Evolutionary conservation across 352 stramenopile species (phyloP).

Genomic region (Pythium chondricola): DNA sequence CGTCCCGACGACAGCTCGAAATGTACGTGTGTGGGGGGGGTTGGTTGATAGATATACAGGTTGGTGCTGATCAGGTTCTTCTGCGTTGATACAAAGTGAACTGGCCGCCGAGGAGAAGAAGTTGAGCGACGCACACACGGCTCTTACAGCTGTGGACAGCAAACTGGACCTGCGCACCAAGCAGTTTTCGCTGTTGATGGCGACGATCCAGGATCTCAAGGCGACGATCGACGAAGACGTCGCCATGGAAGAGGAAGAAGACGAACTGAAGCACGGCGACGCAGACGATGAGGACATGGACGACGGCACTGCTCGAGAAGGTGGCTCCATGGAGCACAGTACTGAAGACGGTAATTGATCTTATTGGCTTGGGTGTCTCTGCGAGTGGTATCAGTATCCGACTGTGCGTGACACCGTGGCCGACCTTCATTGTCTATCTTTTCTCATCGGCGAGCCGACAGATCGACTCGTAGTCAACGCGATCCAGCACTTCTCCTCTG

Average conservation of each 20-base stretch:
- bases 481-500: constrained; percentile 58
- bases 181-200: constrained; percentile 77
- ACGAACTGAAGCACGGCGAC: constrained; percentile 32
- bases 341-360: constrained; percentile 13
- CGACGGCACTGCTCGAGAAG: constrained; percentile 15
- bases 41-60: too few species aligned
- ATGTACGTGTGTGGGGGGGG: too few species aligned
- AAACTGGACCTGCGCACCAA: constrained; percentile 70
- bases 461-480: constrained; percentile 84
- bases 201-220: constrained; percentile 82
- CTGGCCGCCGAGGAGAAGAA: constrained; percentile 55
- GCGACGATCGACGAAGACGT: constrained; percentile 67
- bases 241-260: constrained; percentile 49
- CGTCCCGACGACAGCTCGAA: constrained; percentile 53
- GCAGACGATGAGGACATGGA: constrained; percentile 75
- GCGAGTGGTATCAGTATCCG: too few species aligned
- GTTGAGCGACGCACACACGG: constrained; percentile 44
- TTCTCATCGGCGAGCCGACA: constrained; percentile 55
- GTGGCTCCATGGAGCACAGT: constrained; percentile 14
- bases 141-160: constrained; percentile 42
- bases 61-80: too few species aligned
- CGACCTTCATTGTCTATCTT: too few species aligned
- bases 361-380: background rate
- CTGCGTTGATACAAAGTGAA: too few species aligned
- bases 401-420: too few species aligned